phyloP scores from a whole-genome alignment of 192 early-diverging fungal genomes.

The Spizellomyces punctatus region DNA sequence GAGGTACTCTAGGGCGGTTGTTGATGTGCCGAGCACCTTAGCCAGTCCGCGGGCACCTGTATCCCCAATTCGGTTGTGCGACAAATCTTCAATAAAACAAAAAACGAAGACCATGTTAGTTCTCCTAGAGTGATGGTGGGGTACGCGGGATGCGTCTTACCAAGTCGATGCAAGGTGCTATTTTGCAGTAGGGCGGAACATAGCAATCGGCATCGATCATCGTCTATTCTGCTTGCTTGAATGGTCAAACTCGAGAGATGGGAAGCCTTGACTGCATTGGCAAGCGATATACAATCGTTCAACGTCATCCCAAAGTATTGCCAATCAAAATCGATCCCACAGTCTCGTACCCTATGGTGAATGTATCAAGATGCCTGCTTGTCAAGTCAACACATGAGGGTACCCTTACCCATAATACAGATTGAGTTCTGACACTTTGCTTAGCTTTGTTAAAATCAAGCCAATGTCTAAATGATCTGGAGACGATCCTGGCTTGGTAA shows the following conservation, averaged over 20 bases:
- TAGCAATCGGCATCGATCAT: slow-evolving; percentile 49
- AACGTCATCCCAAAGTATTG: slow-evolving; percentile 57
- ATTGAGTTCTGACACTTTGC: slow-evolving; percentile 37
- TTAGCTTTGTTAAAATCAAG: slow-evolving; percentile 36
- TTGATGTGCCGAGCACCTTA: slow-evolving; percentile 39
- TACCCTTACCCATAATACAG: slow-evolving; percentile 49
- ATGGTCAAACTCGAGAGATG: slow-evolving; percentile 36
- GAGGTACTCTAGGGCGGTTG: slow-evolving; percentile 34
- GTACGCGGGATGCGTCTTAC: slow-evolving; percentile 16
- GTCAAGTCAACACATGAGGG: neutral
- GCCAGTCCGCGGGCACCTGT: slow-evolving; percentile 49
- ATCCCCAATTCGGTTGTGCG: slow-evolving; percentile 53
- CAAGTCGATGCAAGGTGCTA: slow-evolving; percentile 36
- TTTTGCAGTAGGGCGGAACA: slow-evolving; percentile 40
- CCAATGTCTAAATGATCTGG: slow-evolving; percentile 51
- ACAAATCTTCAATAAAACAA: slow-evolving; percentile 40
- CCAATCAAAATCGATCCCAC: slow-evolving; percentile 55
- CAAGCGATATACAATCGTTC: slow-evolving; percentile 39
- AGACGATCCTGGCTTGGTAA: neutral
- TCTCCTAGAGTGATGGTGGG: neutral
- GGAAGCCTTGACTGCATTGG: slow-evolving; percentile 28
- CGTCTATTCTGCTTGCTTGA: slow-evolving; percentile 44
- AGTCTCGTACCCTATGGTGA: slow-evolving; percentile 42
- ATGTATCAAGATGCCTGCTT: too few relatives aligned
- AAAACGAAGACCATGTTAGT: neutral